phyloP scores from a whole-genome alignment of 2,329 filamentous ascomycete species.

The Plectosphaerella cucumerina region DNA sequence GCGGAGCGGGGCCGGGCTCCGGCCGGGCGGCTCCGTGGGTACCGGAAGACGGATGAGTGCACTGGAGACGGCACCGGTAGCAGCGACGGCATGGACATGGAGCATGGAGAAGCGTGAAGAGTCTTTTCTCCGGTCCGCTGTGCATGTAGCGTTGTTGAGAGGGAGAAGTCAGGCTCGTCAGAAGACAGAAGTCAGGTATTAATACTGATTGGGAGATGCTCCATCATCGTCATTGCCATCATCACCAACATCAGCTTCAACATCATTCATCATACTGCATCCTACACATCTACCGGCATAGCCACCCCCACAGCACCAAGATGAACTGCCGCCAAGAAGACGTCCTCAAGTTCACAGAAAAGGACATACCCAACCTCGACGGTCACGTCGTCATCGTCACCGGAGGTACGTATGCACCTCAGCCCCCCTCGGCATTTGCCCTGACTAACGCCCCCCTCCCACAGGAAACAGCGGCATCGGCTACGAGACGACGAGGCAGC shows the following conservation, averaged over 20 bases:
- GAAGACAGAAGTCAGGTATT: too few species aligned
- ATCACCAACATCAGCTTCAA: background rate
- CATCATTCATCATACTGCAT: background rate
- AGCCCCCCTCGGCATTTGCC: background rate
- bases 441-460: background rate
- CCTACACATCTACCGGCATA: background rate
- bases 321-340: background rate
- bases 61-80: too few species aligned
- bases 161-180: too few species aligned
- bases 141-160: too few species aligned
- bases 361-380: constrained; percentile 14
- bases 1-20: too few species aligned
- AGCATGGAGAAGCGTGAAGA: too few species aligned
- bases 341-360: constrained; percentile 4
- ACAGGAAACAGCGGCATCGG: constrained; percentile 17
- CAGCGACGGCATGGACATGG: too few species aligned
- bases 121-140: too few species aligned
- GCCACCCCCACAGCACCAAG: background rate
- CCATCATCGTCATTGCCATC: background rate
- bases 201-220: too few species aligned
- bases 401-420: constrained; percentile 10
- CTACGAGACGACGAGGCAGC: constrained; percentile 15
- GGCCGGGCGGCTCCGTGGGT: too few species aligned
- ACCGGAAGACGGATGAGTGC: too few species aligned
- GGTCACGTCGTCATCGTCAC: constrained; percentile 18